Conservation (phyloP, 2,329 filamentous ascomycete species). For the Colletotrichum graminicola region DNA sequence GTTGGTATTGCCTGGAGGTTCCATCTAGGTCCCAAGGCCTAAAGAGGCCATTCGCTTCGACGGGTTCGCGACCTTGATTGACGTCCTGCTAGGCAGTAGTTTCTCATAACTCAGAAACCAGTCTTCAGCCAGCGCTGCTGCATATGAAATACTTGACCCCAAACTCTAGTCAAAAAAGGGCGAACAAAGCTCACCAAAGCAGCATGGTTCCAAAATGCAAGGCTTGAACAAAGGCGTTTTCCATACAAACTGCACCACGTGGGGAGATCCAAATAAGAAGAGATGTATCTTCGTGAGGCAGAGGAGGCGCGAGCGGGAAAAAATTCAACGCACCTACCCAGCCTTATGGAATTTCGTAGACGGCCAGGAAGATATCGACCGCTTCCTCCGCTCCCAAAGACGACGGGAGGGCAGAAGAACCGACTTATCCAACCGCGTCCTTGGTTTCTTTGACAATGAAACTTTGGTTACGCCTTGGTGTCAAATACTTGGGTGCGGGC, state of each 20-base stretch:
- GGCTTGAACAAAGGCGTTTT: neutral
- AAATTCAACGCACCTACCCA: conserved; percentile 19
- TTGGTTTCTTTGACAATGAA: neutral
- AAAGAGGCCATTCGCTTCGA: too few relatives aligned
- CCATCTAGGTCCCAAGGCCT: neutral
- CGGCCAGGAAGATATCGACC: conserved; percentile 10
- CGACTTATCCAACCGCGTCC: conserved; percentile 39
- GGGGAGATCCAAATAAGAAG: neutral
- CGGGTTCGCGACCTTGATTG: neutral
- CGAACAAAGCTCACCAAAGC: neutral
- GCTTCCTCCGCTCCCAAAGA: conserved; percentile 31
- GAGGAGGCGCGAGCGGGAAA: neutral
- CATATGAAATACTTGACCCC: neutral
- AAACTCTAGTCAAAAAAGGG: neutral
- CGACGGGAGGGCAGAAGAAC: conserved; percentile 40
- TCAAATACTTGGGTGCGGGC: neutral
- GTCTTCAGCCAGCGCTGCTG: neutral
- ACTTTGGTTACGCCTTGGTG: conserved; percentile 5
- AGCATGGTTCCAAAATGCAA: neutral
- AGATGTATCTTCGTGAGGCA: neutral
- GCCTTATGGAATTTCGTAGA: conserved; percentile 1
- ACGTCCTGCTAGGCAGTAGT: neutral
- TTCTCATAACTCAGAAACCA: neutral
- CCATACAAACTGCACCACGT: too few relatives aligned
- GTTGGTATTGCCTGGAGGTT: neutral